Base-by-base conservation (phyloP, 2,329 filamentous ascomycete species). In the Talaromyces verruculosus region DNA sequence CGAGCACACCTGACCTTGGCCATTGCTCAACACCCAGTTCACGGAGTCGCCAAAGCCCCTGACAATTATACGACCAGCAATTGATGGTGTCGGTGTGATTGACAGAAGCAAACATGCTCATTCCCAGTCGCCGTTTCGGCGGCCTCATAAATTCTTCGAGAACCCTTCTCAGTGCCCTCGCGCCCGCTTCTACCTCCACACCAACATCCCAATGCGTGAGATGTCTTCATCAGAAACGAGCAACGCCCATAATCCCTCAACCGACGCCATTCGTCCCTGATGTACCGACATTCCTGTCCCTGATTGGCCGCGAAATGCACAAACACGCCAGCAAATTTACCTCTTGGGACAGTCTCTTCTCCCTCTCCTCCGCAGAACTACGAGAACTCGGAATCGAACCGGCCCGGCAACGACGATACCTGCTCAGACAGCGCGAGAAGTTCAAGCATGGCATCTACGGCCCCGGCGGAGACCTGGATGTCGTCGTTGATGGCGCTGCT, bases 281-380 rank as follows among this genome's bases (percentile, higher is more conserved):
- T 76, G 88, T 92, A 47, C 77, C 85, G 71, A 95, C 93, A 17
- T 97, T 99, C 79, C 89, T 98, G 68, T 92, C 87, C 41, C 84
- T 97, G 67, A 97, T 98, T 79, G 95, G 95, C 72, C 93, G 95
- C 69, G 89, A 89, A 72, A 88, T 97, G 72, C 88, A 86, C 74
- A 88, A 90, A 75, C 92, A 97, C 82, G 87, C 90, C 59, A 84
- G 87, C 79, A 98, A 98, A 79, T 92, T 99, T 72, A 88, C 91
- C 2, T 89, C 90, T 11, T 98, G 95, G 95, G 90, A 95, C 63
- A 87, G 91, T 5, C 87, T 99, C 55, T 98, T 98, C 84, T 89
- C 89, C 55, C 84, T 95, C 69, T 89, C 87, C 25, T 92, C 91
- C 19, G 78, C 84, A 53, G 89, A 98, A 79, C 84, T 99, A 70